Percentiles rank a stretch among this genome's conserved stretches.
Conservation (phyloP, 371 early-diverging fungal species). For the Mortierella sp. region DNA sequence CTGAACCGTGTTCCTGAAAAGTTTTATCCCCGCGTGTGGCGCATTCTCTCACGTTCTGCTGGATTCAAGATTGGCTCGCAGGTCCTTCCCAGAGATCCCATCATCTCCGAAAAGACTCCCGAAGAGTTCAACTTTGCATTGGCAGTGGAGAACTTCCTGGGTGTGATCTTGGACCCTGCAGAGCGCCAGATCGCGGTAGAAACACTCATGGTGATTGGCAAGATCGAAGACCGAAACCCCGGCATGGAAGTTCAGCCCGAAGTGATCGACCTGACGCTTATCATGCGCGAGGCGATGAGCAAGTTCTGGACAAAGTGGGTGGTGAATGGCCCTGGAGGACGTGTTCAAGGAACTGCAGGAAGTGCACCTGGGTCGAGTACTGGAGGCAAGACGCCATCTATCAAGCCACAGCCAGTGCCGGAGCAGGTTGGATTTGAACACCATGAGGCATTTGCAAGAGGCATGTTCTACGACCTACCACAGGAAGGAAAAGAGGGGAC, state of each 20-base stretch:
- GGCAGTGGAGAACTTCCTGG: constrained; percentile 79
- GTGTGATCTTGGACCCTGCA: constrained; percentile 80
- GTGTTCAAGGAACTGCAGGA: constrained; percentile 14
- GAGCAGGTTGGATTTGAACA: constrained; percentile 62
- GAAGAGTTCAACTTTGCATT: constrained; percentile 86
- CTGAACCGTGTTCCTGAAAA: constrained; percentile 82
- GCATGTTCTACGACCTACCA: constrained; percentile 85
- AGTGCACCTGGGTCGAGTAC: constrained; percentile 3
- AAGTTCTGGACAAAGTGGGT: constrained; percentile 79
- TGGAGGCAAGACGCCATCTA: background rate
- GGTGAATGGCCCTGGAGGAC: constrained; percentile 53
- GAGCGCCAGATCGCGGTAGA: constrained; percentile 87
- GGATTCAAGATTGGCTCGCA: constrained; percentile 68
- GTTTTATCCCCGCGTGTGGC: constrained; percentile 86
- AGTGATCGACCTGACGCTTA: constrained; percentile 66
- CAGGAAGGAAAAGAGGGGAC: constrained; percentile 76
- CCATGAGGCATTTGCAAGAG: constrained; percentile 72
- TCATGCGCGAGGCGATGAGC: constrained; percentile 74
- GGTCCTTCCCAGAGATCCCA: constrained; percentile 81
- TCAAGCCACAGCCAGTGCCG: background rate
- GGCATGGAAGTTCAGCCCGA: constrained; percentile 63
- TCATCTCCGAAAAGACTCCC: constrained; percentile 86
- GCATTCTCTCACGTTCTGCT: constrained; percentile 67
- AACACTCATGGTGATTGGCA: constrained; percentile 72
- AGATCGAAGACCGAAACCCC: constrained; percentile 72